A percentile compares a stretch with the other conserved stretches of the same genome.
Evolutionary conservation across 2,329 filamentous ascomycete genomes (phyloP).

Genomic region (Venturiaceae sp.): DNA sequence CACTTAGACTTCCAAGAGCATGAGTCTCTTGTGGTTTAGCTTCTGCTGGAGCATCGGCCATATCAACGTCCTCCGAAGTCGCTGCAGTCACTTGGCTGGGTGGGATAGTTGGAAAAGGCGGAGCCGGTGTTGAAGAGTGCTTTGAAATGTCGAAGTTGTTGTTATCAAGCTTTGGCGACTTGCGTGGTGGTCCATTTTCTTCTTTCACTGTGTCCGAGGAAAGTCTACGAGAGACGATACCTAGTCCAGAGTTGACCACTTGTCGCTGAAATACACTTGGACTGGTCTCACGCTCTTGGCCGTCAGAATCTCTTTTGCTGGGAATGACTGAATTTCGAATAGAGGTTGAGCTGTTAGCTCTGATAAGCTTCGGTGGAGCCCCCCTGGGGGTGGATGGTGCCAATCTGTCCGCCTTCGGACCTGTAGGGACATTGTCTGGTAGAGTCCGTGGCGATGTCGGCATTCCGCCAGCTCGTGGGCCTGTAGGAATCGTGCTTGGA

Average conservation of each 20-base stretch:
- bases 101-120: background rate
- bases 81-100: background rate
- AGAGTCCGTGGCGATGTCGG: constrained; percentile 1
- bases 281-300: constrained; percentile 29
- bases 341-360: background rate
- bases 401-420: constrained; percentile 25
- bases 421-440: constrained; percentile 26
- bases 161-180: background rate
- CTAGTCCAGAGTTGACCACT: background rate
- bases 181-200: background rate
- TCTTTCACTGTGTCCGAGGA: background rate
- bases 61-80: background rate
- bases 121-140: background rate
- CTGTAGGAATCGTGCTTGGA: constrained; percentile 25
- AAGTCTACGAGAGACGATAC: background rate
- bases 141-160: background rate
- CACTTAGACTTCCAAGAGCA: background rate
- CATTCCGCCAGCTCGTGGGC: constrained; percentile 23
- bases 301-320: constrained; percentile 33
- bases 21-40: background rate
- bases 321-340: constrained; percentile 19
- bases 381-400: background rate
- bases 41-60: background rate
- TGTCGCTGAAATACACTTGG: background rate
- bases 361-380: constrained; percentile 1